Percentiles rank a stretch among this genome's conserved stretches.
Evolutionary conservation across 768 basidiomycete species (phyloP).

Genomic region (Mycena belliarum): DNA sequence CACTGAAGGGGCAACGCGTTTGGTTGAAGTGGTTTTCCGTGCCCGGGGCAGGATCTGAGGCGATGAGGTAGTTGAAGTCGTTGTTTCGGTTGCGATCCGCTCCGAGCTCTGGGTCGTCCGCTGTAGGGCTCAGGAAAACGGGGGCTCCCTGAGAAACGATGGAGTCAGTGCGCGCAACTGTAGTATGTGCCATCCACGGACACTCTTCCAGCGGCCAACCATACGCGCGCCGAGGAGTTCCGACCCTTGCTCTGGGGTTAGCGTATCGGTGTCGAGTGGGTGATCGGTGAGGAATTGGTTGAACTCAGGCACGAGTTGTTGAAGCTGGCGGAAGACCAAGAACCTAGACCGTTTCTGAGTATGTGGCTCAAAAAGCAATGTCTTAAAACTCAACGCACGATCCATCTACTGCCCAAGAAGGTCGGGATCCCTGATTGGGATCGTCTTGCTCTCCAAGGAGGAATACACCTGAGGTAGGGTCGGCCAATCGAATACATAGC

Average conservation of each 20-base stretch:
- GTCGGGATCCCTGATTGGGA: slow-evolving; percentile 6
- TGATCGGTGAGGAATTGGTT: slow-evolving; percentile 26
- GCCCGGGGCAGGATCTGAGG: slow-evolving; percentile 11
- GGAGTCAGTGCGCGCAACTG: too few relatives aligned
- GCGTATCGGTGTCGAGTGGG: slow-evolving; percentile 15
- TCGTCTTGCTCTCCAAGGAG: slow-evolving; percentile 30
- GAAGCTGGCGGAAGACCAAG: slow-evolving; percentile 28
- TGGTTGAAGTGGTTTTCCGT: slow-evolving; percentile 24
- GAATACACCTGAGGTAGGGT: slow-evolving; percentile 14
- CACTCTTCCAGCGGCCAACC: slow-evolving; percentile 36
- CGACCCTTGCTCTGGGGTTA: slow-evolving; percentile 26
- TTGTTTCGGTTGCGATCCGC: slow-evolving; percentile 29
- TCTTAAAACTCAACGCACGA: slow-evolving; percentile 8
- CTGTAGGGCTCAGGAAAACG: slow-evolving; percentile 28
- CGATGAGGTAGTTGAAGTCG: slow-evolving; percentile 32
- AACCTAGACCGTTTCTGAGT: not conserved
- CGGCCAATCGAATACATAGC: too few relatives aligned
- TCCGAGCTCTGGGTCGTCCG: slow-evolving; percentile 27
- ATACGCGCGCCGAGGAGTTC: slow-evolving; percentile 34
- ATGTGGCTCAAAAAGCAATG: not conserved
- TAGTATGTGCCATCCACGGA: slow-evolving; percentile 7
- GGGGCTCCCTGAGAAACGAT: slow-evolving; percentile 33
- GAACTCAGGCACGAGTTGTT: slow-evolving; percentile 36
- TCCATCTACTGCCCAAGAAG: slow-evolving; percentile 24
- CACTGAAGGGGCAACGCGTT: slow-evolving; percentile 32